Percentiles rank a stretch among this genome's conserved stretches.
phyloP scores from a whole-genome alignment of 2,329 filamentous ascomycete species.

The Cercospora beticola region DNA sequence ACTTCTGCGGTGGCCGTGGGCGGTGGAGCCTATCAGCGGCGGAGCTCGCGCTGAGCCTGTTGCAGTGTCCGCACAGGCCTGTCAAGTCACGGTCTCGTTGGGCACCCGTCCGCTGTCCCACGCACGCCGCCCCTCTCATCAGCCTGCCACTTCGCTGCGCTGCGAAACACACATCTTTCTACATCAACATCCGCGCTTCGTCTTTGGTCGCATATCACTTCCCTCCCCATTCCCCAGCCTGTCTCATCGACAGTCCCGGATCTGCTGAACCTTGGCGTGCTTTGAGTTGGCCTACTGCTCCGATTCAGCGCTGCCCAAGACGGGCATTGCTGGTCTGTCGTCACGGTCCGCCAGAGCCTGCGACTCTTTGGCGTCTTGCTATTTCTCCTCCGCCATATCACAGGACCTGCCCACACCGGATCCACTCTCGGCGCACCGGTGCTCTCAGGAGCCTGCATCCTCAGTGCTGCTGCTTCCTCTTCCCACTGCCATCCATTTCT shows the following conservation, averaged over 20 bases:
- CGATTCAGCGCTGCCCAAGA: constrained; percentile 15
- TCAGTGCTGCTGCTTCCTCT: neutral
- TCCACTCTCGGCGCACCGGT: constrained; percentile 4
- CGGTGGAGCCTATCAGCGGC: constrained; percentile 18
- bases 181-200: neutral
- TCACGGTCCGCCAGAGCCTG: constrained; percentile 13
- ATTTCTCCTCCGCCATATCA: constrained; percentile 13
- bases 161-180: neutral
- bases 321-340: constrained; percentile 21
- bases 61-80: constrained; percentile 8
- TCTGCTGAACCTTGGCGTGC: constrained; percentile 19
- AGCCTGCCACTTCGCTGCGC: neutral
- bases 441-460: constrained; percentile 3
- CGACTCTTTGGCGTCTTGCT: constrained; percentile 19
- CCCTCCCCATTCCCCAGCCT: constrained; percentile 1
- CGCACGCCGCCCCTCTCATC: neutral
- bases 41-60: constrained; percentile 8
- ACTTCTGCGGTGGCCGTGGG: neutral
- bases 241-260: constrained; percentile 8
- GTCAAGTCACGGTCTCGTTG: neutral
- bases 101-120: neutral
- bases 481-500: neutral
- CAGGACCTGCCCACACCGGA: constrained; percentile 3
- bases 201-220: constrained; percentile 1
- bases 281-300: constrained; percentile 18